Evolutionary conservation across 352 stramenopile species (phyloP).

Genomic region (Phytophthora chlamydospora): DNA sequence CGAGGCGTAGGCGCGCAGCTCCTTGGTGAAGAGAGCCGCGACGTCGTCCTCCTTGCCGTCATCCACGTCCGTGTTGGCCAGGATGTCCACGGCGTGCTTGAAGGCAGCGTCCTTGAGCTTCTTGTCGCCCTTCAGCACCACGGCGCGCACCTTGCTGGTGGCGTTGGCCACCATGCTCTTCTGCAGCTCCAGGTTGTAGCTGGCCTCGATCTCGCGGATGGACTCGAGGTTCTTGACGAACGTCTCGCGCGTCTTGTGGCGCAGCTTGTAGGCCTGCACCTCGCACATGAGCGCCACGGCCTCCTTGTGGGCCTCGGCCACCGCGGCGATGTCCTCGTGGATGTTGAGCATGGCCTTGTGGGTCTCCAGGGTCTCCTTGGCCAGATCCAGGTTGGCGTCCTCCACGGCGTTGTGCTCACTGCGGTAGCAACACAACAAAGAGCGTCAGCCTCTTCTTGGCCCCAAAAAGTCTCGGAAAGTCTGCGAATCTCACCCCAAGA

Average conservation of each 20-base stretch:
- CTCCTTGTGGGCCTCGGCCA: slow-evolving; percentile 85
- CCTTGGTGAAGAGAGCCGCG: slow-evolving; percentile 82
- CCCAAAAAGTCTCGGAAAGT: neutral
- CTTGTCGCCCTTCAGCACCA: slow-evolving; percentile 86
- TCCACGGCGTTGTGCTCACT: slow-evolving; percentile 88
- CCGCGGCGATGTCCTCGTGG: slow-evolving; percentile 81
- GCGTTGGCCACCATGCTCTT: slow-evolving; percentile 81
- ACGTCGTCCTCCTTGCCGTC: slow-evolving; percentile 88
- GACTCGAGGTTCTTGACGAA: slow-evolving; percentile 90
- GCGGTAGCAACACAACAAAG: slow-evolving; percentile 10
- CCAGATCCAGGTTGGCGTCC: slow-evolving; percentile 81
- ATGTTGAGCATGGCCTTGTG: slow-evolving; percentile 84
- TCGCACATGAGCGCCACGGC: slow-evolving; percentile 83
- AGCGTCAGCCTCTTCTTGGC: slow-evolving; percentile 2
- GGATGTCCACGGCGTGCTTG: slow-evolving; percentile 85
- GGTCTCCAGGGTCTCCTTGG: slow-evolving; percentile 83
- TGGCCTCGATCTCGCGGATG: slow-evolving; percentile 82
- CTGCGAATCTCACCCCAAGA: slow-evolving; percentile 57
- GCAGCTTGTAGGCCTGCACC: slow-evolving; percentile 85
- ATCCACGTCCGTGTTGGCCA: slow-evolving; percentile 67
- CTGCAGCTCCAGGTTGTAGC: slow-evolving; percentile 85
- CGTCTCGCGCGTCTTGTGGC: slow-evolving; percentile 88
- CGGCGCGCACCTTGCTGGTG: slow-evolving; percentile 74
- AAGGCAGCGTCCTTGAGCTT: slow-evolving; percentile 84
- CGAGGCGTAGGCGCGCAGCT: slow-evolving; percentile 78